Evolutionary conservation across 495 filamentous ascomycete genomes (phyloP), one percentile per base, ranked within the genome.

Genomic region (Tetracladium marchalianum): DNA sequence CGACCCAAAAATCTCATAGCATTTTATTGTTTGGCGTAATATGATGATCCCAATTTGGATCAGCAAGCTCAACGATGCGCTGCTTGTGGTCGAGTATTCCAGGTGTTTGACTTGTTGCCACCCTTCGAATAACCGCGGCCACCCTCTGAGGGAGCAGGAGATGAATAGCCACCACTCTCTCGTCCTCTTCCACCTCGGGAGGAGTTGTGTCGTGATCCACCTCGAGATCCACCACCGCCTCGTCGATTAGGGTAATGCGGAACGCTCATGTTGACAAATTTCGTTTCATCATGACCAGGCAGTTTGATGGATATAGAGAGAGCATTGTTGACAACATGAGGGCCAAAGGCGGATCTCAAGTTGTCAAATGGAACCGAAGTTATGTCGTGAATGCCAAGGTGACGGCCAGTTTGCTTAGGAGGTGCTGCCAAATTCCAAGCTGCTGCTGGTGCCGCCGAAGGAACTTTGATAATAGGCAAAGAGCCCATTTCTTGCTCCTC

Each of bases 401-500:
- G 22, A 27, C 22, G 22, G 22, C 3, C 7, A 3, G 22, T 27
- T 3, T 27, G 22, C 22, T 27, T 27, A 3, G 22, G 47, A 17
- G 61, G 37, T 13, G 46, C 31, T 0, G 50, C 46, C 11, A 50
- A 18, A 3, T 36, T 5, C 72, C 72, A 76, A 24, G 68, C 70
- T 32, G 60, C 58, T 18, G 75, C 68, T 7, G 82, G 79, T 19
- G 77, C 72, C 46, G 69, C 70, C 17, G 65, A 67, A 11, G 85
- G 84, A 3, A 89, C 68, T 40, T 72, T 76, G 12, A 90, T 76
- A 31, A 76, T 71, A 10, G 85, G 85, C 16, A 85, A 62, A 35
- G 84, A 88, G 4, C 84, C 85, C 60, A 82, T 83, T 61, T 88
- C 85, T 48, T 84, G 83, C 57, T 90, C 83, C 49, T 87, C 85